Conservation (phyloP, 2,329 filamentous ascomycete species). For the Sclerotinia nivalis region DNA sequence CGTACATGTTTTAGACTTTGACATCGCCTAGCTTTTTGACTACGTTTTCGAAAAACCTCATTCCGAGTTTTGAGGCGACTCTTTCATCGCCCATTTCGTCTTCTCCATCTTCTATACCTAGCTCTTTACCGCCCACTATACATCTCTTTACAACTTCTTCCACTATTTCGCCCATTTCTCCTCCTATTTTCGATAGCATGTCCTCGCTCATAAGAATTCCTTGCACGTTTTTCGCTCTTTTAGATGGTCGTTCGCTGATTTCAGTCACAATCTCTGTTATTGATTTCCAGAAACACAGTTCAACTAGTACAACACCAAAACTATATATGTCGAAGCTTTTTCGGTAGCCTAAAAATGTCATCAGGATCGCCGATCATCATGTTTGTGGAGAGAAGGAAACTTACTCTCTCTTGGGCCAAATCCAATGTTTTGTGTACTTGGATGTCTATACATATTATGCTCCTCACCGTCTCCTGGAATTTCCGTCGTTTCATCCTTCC, state of each 20-base stretch:
- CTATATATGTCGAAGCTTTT: slow-evolving; percentile 56
- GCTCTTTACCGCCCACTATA: slow-evolving; percentile 42
- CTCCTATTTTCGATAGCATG: slow-evolving; percentile 43
- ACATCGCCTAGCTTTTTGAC: slow-evolving; percentile 46
- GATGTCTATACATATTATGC: slow-evolving; percentile 54
- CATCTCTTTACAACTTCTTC: slow-evolving; percentile 45
- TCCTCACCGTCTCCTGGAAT: slow-evolving; percentile 48
- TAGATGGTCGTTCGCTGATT: slow-evolving; percentile 22
- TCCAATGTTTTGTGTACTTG: slow-evolving; percentile 29
- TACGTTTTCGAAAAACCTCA: slow-evolving; percentile 48
- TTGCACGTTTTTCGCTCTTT: slow-evolving; percentile 43
- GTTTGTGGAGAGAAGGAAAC: neutral
- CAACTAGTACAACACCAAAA: slow-evolving; percentile 53
- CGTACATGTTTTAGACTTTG: slow-evolving; percentile 27
- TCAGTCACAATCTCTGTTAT: slow-evolving; percentile 48
- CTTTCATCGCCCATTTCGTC: slow-evolving; percentile 45
- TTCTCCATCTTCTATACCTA: slow-evolving; percentile 44
- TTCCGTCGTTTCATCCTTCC: slow-evolving; percentile 53
- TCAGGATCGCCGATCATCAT: neutral
- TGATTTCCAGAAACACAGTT: slow-evolving; percentile 55
- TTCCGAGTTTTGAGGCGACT: slow-evolving; percentile 46
- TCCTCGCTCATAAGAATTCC: slow-evolving; percentile 43
- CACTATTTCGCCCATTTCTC: slow-evolving; percentile 46
- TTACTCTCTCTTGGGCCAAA: slow-evolving; percentile 27
- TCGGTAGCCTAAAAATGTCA: slow-evolving; percentile 17